A percentile compares a stretch with the other conserved stretches of the same genome.
These are phyloP conservation scores for Cercospora sp. DNA, from an alignment of 2,329 filamentous ascomycete genomes.

Conservation along the genomic window DNA sequence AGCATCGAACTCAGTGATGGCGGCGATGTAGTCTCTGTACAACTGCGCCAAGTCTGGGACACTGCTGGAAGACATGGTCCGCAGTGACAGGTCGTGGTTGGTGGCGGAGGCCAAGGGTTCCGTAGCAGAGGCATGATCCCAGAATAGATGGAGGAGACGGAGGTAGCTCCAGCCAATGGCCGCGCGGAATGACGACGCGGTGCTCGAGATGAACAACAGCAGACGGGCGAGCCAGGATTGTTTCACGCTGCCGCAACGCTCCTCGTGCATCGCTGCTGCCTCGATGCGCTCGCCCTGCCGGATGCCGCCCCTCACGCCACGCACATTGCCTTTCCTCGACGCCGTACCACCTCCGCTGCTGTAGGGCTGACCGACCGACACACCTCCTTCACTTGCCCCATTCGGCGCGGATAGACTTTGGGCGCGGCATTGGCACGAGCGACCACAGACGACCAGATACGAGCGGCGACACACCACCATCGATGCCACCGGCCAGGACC, in stretches of 20 bases:
- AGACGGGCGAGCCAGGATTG: not conserved
- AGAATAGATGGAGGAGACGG: slow-evolving; percentile 8
- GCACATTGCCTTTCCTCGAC: not conserved
- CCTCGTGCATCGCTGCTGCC: not conserved
- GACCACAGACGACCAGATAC: not conserved
- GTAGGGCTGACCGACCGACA: not conserved
- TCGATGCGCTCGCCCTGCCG: not conserved
- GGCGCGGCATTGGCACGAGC: not conserved
- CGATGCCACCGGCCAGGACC: slow-evolving; percentile 35
- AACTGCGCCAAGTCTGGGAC: not conserved
- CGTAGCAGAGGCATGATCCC: not conserved
- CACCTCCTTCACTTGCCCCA: slow-evolving; percentile 6
- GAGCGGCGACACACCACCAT: not conserved
- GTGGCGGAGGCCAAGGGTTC: not conserved
- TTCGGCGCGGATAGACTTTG: slow-evolving; percentile 8
- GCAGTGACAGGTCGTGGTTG: not conserved
- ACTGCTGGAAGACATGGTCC: not conserved
- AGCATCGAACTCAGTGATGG: not conserved
- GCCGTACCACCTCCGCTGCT: not conserved
- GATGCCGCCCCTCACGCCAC: not conserved
- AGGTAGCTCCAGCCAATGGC: slow-evolving; percentile 3
- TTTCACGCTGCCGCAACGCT: not conserved
- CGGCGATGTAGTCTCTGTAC: not conserved
- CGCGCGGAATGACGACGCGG: not conserved
- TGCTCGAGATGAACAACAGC: not conserved